Base-by-base conservation (phyloP, 768 basidiomycete genomes). In the Suillus placidus region DNA sequence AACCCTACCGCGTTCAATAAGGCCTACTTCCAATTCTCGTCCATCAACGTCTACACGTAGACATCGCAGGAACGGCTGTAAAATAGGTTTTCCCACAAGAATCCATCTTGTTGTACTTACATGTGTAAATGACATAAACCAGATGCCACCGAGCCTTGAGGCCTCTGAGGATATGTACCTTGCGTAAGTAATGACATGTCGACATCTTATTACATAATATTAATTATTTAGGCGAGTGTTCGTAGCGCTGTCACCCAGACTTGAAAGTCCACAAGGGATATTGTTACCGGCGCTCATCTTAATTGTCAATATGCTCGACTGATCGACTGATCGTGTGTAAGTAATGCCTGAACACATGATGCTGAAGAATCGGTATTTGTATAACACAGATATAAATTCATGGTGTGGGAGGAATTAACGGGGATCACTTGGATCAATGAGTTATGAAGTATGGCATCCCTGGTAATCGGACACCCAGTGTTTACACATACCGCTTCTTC, bases 1-100 rank as follows among this genome's bases (percentile, higher is more conserved):
- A 79, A 79, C 56, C 83, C 83, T 3, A 52, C 67, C 4, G 82
- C 81, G 2, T 84, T 83, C 70, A 65, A 67, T 5, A 71, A 79
- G 2, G 81, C 83, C 0, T 83, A 80, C 69, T 84, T 82, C 70
- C 71, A 80, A 34, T 76, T 84, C 64, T 73, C 71, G 9, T 76
- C 76, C 20, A 69, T 84, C 16, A 69, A 77, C 35, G 71, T 84
- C 34, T 84, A 83, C 66, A 62, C 71, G n/a, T 71, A 64, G 61
- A 26, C 34, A 20, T 32, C 26, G 6, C 14, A 30, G 58, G 26
- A 60, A 26, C 9, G 38, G 37, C 3, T 58, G 23, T 58, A 26
- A 23, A 38, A 38, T 58, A 20, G 10, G 2, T 60, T 58, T 42
- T 60, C 26, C 40, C 26, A 40, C 18, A 42, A 16, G 12, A 40